Base-by-base conservation (phyloP, 2,329 filamentous ascomycete species). In the Fonsecaea multimorphosa region DNA sequence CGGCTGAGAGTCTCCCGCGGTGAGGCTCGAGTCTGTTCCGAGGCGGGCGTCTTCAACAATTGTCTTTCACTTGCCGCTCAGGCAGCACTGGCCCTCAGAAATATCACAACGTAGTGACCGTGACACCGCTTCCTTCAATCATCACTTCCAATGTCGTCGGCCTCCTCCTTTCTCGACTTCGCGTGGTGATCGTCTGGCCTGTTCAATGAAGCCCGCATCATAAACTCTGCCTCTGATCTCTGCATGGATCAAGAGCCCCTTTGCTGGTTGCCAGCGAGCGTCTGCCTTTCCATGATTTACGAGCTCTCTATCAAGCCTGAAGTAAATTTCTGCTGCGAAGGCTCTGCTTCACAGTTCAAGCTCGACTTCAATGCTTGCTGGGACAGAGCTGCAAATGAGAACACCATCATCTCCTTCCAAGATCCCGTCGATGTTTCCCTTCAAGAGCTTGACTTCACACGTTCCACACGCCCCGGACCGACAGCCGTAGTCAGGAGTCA, bases 401-500 rank as follows among this genome's bases (percentile, higher is more conserved):
- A 70, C 65, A 14, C 64, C 65, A 31, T 66, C 58, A 46, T 70
- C 68, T n/a, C 68, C 67, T 22, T 70, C 68, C 16, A 66, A 36
- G 24, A 64, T 61, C 44, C 67, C 68, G 40, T 69, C 59, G 14
- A 68, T 63, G n/a, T 61, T 19, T 8, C 68, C 68, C 49, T 69
- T 69, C 22, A 70, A 31, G 27, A 70, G 60, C 62, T 65, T 69
- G 14, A 64, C 61, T 57, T 70, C 68, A 58, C 68, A 70, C 14
- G 68, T 69, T 4, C 68, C 67, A 49, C 68, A 70, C 16, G 58
- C 63, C 14, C 68, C 68, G 31, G 64, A 69, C 5, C 68, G 61
- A 49, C 68, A 70, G 34, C 68, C 68, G 53, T 65, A 70, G 27
- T 69, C 67, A 16, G 68, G 68, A 14, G 54, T 69, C 54, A 70